These are phyloP conservation scores for Acanthochlamys bracteata DNA, from an alignment of 106 monocot species.

Conservation along the genomic window DNA sequence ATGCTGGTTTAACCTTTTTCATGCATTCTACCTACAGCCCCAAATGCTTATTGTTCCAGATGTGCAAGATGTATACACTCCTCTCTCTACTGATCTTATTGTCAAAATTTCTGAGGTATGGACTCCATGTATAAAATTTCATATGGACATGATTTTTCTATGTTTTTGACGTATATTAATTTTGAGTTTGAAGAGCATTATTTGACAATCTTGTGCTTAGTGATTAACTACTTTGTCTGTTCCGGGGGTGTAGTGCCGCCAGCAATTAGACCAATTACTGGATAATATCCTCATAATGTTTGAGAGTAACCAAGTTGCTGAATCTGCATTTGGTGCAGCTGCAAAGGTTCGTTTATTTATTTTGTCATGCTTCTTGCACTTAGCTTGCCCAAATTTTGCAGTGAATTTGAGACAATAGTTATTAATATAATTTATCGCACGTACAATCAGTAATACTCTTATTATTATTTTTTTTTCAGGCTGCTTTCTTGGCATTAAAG, in stretches of 20 bases:
- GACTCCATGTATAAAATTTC: too few species aligned
- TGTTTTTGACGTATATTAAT: too few species aligned
- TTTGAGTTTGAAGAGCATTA: neutral
- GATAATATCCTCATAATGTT: conserved; percentile 94
- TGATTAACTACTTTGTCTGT: conserved; percentile 10
- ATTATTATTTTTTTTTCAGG: conserved; percentile 33
- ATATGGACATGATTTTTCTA: too few species aligned
- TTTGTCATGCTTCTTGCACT: neutral
- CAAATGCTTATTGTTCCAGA: conserved; percentile 98
- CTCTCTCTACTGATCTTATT: conserved; percentile 77
- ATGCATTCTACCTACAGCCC: conserved; percentile 44
- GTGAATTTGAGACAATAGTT: neutral
- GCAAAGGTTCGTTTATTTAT: conserved; percentile 42
- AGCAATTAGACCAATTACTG: conserved; percentile 85
- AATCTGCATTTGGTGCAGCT: conserved; percentile 97
- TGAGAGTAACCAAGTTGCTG: conserved; percentile 70
- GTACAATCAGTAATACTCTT: neutral
- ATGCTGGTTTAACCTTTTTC: neutral
- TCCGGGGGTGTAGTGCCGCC: conserved; percentile 64
- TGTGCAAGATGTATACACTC: conserved; percentile 96
- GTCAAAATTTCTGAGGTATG: conserved; percentile 84
- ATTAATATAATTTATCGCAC: neutral
- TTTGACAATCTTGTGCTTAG: conserved; percentile 18
- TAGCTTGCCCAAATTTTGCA: conserved; percentile 52
- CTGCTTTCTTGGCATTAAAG: conserved; percentile 86